Evolutionary conservation across 2,329 filamentous ascomycete genomes (phyloP), one percentile per base, ranked within the genome.

Genomic region (Clarireedia sp.): DNA sequence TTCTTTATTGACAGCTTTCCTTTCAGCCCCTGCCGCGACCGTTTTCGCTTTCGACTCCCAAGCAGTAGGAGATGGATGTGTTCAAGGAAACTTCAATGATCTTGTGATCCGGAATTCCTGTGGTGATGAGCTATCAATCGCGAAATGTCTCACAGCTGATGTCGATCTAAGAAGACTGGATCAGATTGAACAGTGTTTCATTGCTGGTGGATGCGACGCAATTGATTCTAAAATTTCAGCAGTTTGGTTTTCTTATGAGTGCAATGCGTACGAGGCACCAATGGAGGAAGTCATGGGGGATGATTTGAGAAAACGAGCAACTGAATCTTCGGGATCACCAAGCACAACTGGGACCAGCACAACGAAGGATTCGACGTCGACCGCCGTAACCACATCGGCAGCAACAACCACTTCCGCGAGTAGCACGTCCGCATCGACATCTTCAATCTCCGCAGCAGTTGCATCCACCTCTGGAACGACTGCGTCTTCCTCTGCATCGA

Each of bases 121-220:
- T 54, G 64, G 61, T 14, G 45, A 58, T 26, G 44, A 56, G 23
- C 43, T 58, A 14, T 48, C 26, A 14, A 60, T 67, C 38, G 49
- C 58, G 21, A 51, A 57, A 57, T 66, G 64, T 54, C 58, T 67
- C 9, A 41, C 26, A 16, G 24, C 43, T 47, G 48, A 53, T 23
- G 51, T 58, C 19, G 57, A 62, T 50, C 50, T 63, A 3, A 41
- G 58, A 23, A 41, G 46, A 3, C 38, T 62, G 40, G 54, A 60
- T 26, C 57, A 62, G 23, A 59, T 66, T 16, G 58, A 61, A 41
- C 51, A 58, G 51, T 67, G 65, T 43, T 64, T 62, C 41, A 46
- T 55, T 44, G 52, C 52, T 33, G 57, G 51, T 12, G 64, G 64
- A 41, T 67, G 65, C 51, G 44, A 55, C 9, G 47, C 45, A 10